Percentiles rank a stretch among this genome's conserved stretches.
phyloP scores from a whole-genome alignment of 129 eudicot genomes.

The Flaveria robusta region DNA sequence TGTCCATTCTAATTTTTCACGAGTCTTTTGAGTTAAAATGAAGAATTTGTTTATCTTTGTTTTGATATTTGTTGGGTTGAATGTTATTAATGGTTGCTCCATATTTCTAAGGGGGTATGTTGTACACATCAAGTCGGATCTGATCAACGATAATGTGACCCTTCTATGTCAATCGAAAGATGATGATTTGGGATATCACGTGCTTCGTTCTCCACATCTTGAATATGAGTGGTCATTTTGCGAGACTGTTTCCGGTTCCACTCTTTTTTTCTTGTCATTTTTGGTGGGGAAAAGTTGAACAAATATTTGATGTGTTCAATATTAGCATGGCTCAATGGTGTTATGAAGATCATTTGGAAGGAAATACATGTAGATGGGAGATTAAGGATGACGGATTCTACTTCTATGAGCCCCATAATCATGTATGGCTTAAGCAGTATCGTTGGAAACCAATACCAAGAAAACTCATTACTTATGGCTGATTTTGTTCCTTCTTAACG shows the following conservation, averaged over 20 bases:
- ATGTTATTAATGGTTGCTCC: background rate
- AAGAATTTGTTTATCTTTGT: background rate
- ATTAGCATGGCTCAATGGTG: background rate
- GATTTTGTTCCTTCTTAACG: background rate
- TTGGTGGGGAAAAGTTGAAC: background rate
- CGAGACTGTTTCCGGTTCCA: background rate
- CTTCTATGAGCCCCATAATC: background rate
- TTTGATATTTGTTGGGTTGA: background rate
- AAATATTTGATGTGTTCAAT: slow-evolving; percentile 12
- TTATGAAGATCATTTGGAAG: background rate
- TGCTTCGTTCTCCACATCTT: slow-evolving; percentile 10
- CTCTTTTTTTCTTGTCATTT: slow-evolving; percentile 12
- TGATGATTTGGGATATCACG: slow-evolving; percentile 13
- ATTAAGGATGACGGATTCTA: slow-evolving; percentile 13
- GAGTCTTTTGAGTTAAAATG: slow-evolving; percentile 4
- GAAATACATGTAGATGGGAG: slow-evolving; percentile 10
- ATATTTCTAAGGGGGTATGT: background rate
- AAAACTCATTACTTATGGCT: background rate
- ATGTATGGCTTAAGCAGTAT: background rate
- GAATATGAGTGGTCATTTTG: slow-evolving; percentile 18
- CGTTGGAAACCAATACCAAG: background rate
- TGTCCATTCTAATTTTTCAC: background rate
- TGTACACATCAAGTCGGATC: slow-evolving; percentile 11
- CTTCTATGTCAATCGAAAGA: slow-evolving; percentile 19
- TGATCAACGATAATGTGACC: background rate